Conservation (phyloP, 2,329 filamentous ascomycete genomes). For the Fusarium ramigenum region DNA sequence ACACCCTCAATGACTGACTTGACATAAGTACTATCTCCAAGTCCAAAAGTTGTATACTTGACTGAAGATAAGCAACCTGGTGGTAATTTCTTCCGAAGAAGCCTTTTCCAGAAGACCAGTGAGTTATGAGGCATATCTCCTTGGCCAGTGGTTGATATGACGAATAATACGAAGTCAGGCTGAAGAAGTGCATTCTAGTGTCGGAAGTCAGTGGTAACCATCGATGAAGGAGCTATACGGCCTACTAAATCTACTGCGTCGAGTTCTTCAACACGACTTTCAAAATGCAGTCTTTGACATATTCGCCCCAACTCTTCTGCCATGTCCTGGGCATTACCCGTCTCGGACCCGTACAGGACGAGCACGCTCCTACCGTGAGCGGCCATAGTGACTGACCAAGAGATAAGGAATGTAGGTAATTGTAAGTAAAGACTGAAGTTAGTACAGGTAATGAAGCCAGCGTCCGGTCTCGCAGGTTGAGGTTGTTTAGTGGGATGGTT, state of each 20-base stretch:
- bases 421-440: neutral
- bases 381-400: slow-evolving; percentile 37
- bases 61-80: slow-evolving; percentile 73
- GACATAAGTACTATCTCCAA: slow-evolving; percentile 93
- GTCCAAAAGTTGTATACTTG: slow-evolving; percentile 85
- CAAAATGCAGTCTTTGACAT: slow-evolving; percentile 81
- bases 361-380: slow-evolving; percentile 59
- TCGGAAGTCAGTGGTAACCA: slow-evolving; percentile 21
- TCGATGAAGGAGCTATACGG: slow-evolving; percentile 14
- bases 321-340: slow-evolving; percentile 91
- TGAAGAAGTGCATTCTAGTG: slow-evolving; percentile 60
- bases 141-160: slow-evolving; percentile 92
- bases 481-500: slow-evolving; percentile 16
- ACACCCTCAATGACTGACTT: slow-evolving; percentile 66
- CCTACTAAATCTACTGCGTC: slow-evolving; percentile 79
- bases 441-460: neutral
- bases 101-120: slow-evolving; percentile 81
- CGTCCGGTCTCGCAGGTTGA: slow-evolving; percentile 18
- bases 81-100: slow-evolving; percentile 81
- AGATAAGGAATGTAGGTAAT: neutral
- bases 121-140: slow-evolving; percentile 91
- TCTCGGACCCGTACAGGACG: slow-evolving; percentile 93
- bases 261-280: slow-evolving; percentile 78
- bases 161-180: slow-evolving; percentile 74
- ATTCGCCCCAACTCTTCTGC: slow-evolving; percentile 83